These are phyloP conservation scores for Nicotiana tabacum DNA, from an alignment of 257 asterid genomes.

Conservation along the genomic window DNA sequence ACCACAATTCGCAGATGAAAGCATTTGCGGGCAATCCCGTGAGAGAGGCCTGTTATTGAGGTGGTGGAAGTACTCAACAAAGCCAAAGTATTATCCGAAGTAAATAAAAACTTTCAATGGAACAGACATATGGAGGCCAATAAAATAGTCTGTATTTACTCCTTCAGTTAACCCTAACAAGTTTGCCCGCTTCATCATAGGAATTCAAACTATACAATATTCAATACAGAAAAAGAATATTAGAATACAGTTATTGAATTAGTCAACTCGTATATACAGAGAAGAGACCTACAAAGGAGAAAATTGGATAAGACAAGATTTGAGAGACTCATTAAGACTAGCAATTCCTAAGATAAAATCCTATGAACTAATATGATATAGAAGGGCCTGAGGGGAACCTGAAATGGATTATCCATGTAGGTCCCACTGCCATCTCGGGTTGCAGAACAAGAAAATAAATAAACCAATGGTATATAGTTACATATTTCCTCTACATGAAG, in stretches of 20 bases:
- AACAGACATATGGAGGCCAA: neutral
- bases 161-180: neutral
- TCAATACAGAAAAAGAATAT: neutral
- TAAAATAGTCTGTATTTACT: neutral
- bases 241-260: constrained; percentile 2
- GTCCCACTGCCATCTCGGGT: constrained; percentile 10
- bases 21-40: neutral
- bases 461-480: constrained; percentile 3
- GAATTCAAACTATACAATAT: constrained; percentile 1
- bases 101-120: neutral
- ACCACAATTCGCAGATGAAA: neutral
- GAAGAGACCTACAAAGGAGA: constrained; percentile 9
- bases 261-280: constrained; percentile 23
- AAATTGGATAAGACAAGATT: neutral
- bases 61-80: neutral
- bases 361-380: constrained; percentile 27
- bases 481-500: constrained; percentile 41
- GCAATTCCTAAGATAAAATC: constrained; percentile 3
- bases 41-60: neutral
- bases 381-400: constrained; percentile 26
- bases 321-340: constrained; percentile 3
- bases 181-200: neutral
- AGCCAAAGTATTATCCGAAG: neutral
- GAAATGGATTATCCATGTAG: constrained; percentile 23
- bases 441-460: neutral